Conservation (phyloP, 169 alveolate genomes). For the Plasmodium malariae region DNA sequence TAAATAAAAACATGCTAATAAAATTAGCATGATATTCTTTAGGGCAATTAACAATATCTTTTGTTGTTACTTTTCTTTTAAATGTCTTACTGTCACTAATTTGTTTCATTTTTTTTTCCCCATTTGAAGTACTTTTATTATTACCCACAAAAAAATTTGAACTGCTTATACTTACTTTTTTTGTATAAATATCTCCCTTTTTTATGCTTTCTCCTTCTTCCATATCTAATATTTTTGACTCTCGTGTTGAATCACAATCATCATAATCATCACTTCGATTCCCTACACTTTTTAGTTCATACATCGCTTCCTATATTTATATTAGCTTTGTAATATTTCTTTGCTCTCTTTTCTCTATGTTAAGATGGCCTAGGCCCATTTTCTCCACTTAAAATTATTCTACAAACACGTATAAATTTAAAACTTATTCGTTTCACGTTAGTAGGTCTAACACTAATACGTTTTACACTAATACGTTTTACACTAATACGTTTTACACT, state of each 20-base stretch:
- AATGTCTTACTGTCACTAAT: too few species aligned
- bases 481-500: too few species aligned
- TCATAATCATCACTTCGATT: constrained; percentile 17
- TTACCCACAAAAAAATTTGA: neutral
- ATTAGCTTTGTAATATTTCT: constrained; percentile 2
- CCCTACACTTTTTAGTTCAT: constrained; percentile 21
- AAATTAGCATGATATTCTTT: constrained; percentile 38
- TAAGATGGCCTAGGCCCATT: constrained; percentile 11
- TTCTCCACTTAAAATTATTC: neutral
- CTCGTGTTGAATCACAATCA: constrained; percentile 24
- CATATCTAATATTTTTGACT: constrained; percentile 10
- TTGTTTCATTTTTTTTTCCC: constrained; percentile 15
- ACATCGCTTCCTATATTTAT: constrained; percentile 18
- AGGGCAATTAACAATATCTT: constrained; percentile 42
- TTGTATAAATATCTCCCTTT: neutral
- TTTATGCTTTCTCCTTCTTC: constrained; percentile 22
- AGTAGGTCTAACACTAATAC: too few species aligned
- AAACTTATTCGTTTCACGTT: too few species aligned
- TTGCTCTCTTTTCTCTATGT: neutral
- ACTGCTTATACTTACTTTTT: constrained; percentile 7
- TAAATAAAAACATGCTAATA: constrained; percentile 45
- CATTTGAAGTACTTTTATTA: neutral
- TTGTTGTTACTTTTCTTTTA: neutral
- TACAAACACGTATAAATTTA: too few species aligned
- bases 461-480: too few species aligned